Evolutionary conservation across 2,329 filamentous ascomycete genomes (phyloP).

Genomic region (Clonostachys chloroleuca): DNA sequence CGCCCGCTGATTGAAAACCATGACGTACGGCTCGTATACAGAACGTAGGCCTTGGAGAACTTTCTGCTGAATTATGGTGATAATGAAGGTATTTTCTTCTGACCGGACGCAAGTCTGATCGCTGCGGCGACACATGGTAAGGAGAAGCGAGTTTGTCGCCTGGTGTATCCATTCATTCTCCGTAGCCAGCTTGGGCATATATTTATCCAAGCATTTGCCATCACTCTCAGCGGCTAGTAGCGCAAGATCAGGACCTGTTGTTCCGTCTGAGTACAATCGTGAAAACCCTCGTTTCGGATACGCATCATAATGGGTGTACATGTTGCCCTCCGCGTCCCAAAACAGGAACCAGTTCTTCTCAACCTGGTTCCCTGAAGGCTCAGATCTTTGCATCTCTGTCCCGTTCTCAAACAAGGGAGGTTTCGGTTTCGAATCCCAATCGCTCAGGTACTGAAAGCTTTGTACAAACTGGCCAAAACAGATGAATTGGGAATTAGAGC

Average conservation of each 20-base stretch:
- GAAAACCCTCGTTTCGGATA: constrained; percentile 44
- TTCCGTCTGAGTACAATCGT: constrained; percentile 35
- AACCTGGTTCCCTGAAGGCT: constrained; percentile 28
- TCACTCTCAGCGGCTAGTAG: constrained; percentile 27
- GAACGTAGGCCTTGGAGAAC: constrained; percentile 39
- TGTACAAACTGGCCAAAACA: constrained; percentile 56
- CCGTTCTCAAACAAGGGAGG: constrained; percentile 29
- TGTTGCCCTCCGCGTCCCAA: constrained; percentile 42
- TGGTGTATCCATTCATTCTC: constrained; percentile 47
- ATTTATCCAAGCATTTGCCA: constrained; percentile 35
- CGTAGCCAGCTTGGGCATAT: constrained; percentile 29
- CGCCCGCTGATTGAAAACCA: constrained; percentile 40
- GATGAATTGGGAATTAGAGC: constrained; percentile 46
- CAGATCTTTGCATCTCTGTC: constrained; percentile 47
- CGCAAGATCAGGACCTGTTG: constrained; percentile 40
- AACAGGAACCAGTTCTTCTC: constrained; percentile 64
- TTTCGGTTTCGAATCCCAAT: constrained; percentile 22
- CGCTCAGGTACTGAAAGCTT: constrained; percentile 44
- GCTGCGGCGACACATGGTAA: constrained; percentile 47
- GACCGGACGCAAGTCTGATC: constrained; percentile 35
- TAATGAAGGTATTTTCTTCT: constrained; percentile 46
- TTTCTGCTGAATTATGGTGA: constrained; percentile 53
- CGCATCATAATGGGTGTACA: constrained; percentile 51
- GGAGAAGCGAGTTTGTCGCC: constrained; percentile 51
- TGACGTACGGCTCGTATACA: constrained; percentile 51